Base-by-base conservation (phyloP, 1,284 basidiomycete genomes). In the Abortiporus biennis region DNA sequence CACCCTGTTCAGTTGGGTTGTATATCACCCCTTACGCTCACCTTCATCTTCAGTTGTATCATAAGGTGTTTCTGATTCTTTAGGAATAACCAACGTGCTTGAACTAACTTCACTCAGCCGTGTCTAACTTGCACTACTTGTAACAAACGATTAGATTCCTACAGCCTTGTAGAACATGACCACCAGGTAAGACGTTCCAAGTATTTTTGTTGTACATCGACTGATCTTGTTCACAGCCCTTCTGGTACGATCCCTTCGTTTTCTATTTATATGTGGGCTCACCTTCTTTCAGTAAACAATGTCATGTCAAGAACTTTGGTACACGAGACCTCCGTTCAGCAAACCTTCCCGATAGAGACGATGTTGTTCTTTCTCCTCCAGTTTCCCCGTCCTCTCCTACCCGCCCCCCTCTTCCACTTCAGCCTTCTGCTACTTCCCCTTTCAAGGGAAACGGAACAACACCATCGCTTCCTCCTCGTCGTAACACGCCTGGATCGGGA, bases 101-200 rank as follows among this genome's bases (percentile, higher is more conserved):
- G 31, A 50, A 21, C 43, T 46, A 5, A 35, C 31, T 20, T n/a
- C 11, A 34, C 29, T 13, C 45, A 83, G 83, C 76, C 79, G 20
- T 90, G 86, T 64, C 68, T 88, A 33, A 69, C 78, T 6, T 90
- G 86, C 59, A 78, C 68, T 38, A 67, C 66, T 22, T 88, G 85
- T 53, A 76, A 72, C 54, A 87, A 85, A 56, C 70, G 85, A 34
- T 66, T 89, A 6, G 86, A 89, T 56, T 87, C 86, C 0, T 67
- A 74, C 43, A 78, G 71, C 17, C 67, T 90, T 15, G 64, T 87
- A 6, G 86, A 90, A 56, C 86, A 90, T 55, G 75, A 89, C 53
- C 69, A 82, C 57, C 66, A 84, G 70, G 83, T 82, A 49, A 49
- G 78, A 54, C n/a, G 31, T 44, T 36, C 30, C 44, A 23, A 38